Base-by-base conservation (phyloP, 208 protist species). In the Leishmania guyanensis region DNA sequence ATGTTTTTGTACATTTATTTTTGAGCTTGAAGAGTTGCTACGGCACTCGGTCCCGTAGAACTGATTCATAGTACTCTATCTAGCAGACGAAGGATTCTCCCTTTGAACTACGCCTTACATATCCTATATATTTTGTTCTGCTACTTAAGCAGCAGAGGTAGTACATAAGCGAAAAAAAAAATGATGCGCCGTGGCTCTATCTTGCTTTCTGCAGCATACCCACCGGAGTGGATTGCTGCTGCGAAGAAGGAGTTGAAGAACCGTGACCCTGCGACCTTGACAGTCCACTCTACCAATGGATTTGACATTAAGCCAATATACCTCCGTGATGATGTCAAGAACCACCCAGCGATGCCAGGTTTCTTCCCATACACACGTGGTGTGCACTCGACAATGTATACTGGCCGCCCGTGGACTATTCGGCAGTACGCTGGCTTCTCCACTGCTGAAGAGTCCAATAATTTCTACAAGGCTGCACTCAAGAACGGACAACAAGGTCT, bases 401-500 rank as follows among this genome's bases (percentile, higher is more conserved):
- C 98, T 0, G 74, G 86, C 54, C 79, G 91, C 46, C 97, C 97
- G n/a, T 99, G 98, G 98, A 99, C 98, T 0, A 97, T 99, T 81
- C 89, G 98, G 16, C 98, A 99, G 87, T 99, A 99, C 83, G 97
- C 98, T 36, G 97, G 95, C 36, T 99, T 99, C 75, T 94, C 87
- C 48, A 99, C 98, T 6, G 98, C 98, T 2, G 96, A 99, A 73
- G 98, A 99, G 86, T 97, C 90, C n/a, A 99, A 99, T 88, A 90
- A 89, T 56, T 99, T 99, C 85, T 99, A 99, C 88, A 88, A 90
- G 68, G 75, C 89, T 22, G 97, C 96, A 56, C 85, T 99, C 36
- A 89, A 86, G 46, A 94, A 88, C 29, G 98, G 98, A n/a, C 97
- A 99, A 88, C 97, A 98, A 75, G 97, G 96, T 84, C 87, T 99